Evolutionary conservation across 2,329 filamentous ascomycete genomes (phyloP).

Genomic region (Penicillium brevicompactum): DNA sequence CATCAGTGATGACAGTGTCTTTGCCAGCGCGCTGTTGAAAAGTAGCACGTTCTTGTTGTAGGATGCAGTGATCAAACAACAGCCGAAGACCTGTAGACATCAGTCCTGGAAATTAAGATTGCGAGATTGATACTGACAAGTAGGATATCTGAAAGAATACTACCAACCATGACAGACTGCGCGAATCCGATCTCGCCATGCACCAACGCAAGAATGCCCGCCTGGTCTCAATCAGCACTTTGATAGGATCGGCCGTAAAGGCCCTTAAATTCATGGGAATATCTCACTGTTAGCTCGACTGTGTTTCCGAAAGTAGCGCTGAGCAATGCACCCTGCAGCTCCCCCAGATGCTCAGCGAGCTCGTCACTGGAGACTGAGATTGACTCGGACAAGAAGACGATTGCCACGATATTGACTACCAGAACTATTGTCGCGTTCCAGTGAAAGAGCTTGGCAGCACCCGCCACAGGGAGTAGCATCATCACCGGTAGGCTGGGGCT

Average conservation of each 20-base stretch:
- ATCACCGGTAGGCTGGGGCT: slow-evolving; percentile 3
- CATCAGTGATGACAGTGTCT: slow-evolving; percentile 61
- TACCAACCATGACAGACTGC: slow-evolving; percentile 87
- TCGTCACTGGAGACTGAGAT: slow-evolving; percentile 13
- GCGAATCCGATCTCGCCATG: slow-evolving; percentile 84
- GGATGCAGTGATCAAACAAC: slow-evolving; percentile 71
- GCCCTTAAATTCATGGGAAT: not conserved
- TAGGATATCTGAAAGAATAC: slow-evolving; percentile 84
- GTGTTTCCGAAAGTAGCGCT: slow-evolving; percentile 16
- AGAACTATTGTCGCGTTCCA: slow-evolving; percentile 12
- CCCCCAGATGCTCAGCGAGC: slow-evolving; percentile 9
- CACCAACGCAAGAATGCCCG: slow-evolving; percentile 79
- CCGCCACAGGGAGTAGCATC: slow-evolving; percentile 8
- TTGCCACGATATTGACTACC: slow-evolving; percentile 11
- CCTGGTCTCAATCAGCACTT: slow-evolving; percentile 30
- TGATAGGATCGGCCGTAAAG: not conserved
- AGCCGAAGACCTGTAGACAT: slow-evolving; percentile 57
- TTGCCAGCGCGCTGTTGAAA: slow-evolving; percentile 40
- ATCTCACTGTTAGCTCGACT: slow-evolving; percentile 14
- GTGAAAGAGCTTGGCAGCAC: slow-evolving; percentile 6
- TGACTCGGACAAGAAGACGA: slow-evolving; percentile 10
- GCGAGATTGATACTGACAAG: slow-evolving; percentile 49
- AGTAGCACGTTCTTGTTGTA: slow-evolving; percentile 65
- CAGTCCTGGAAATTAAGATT: not conserved
- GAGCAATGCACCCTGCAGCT: slow-evolving; percentile 14